phyloP scores from a whole-genome alignment of 495 filamentous ascomycete genomes.

The Trichoderma parareesei region DNA sequence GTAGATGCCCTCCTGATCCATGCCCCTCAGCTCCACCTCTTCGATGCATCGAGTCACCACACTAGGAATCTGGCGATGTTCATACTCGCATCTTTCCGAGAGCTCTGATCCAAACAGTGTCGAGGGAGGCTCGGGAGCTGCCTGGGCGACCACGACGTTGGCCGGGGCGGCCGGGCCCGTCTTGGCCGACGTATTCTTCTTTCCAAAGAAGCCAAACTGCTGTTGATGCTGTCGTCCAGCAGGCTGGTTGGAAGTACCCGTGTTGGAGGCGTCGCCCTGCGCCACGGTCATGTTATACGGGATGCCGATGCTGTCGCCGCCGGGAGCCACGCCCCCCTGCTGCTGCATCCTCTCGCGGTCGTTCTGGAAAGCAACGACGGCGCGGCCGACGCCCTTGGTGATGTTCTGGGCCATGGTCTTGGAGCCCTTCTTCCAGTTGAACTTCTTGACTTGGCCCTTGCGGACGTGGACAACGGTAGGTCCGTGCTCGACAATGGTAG shows the following conservation, averaged over 20 bases:
- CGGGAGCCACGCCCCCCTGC: conserved; percentile 26
- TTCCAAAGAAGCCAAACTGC: conserved; percentile 70
- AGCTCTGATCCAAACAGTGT: conserved; percentile 89
- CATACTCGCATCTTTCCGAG: conserved; percentile 74
- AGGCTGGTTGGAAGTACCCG: conserved; percentile 20
- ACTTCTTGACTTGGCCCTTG: conserved; percentile 87
- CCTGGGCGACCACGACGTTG: conserved; percentile 22
- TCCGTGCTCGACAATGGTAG: conserved; percentile 61
- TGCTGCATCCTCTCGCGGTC: conserved; percentile 39
- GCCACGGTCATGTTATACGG: conserved; percentile 53
- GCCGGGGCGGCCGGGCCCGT: conserved; percentile 47
- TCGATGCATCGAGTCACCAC: conserved; percentile 93
- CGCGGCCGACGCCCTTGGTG: conserved; percentile 82
- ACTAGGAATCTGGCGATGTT: conserved; percentile 80
- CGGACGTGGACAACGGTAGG: conserved; percentile 89
- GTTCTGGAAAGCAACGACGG: conserved; percentile 50
- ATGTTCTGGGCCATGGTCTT: conserved; percentile 91
- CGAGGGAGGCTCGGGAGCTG: conserved; percentile 46
- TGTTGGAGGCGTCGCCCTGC: conserved; percentile 33
- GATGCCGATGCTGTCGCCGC: conserved; percentile 49
- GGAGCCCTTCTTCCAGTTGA: conserved; percentile 97
- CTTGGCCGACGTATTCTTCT: conserved; percentile 38
- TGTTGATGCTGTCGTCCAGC: conserved; percentile 43
- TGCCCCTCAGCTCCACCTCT: conserved; percentile 92
- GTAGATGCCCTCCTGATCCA: conserved; percentile 98